A percentile compares a stretch with the other conserved stretches of the same genome.
Evolutionary conservation across 805 yeast genomes (phyloP).

Genomic region (Saturnispora dispora): DNA sequence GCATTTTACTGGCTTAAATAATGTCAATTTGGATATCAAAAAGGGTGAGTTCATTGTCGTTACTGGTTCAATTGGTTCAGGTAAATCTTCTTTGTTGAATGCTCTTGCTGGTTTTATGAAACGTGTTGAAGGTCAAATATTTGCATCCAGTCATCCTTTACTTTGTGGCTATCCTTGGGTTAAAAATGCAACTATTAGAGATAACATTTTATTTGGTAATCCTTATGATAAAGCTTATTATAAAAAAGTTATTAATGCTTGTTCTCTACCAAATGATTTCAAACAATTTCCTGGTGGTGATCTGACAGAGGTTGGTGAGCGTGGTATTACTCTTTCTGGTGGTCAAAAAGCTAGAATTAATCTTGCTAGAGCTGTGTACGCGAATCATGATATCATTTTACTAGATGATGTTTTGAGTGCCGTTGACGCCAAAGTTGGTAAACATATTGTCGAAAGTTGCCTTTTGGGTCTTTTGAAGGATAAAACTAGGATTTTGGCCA

Average conservation of each 20-base stretch:
- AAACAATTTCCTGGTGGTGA: conserved; percentile 67
- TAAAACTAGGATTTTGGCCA: conserved; percentile 68
- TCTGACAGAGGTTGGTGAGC: conserved; percentile 71
- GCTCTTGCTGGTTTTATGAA: conserved; percentile 70
- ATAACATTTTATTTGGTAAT: conserved; percentile 62
- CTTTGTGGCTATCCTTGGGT: conserved; percentile 71
- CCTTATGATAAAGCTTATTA: conserved; percentile 45
- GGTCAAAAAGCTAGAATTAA: conserved; percentile 79
- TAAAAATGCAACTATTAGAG: conserved; percentile 69
- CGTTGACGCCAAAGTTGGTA: conserved; percentile 64
- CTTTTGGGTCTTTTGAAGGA: conserved; percentile 45
- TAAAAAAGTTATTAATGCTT: conserved; percentile 46
- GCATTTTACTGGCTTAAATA: conserved; percentile 36
- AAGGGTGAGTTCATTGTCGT: conserved; percentile 67
- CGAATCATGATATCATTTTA: conserved; percentile 48
- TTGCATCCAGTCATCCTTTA: conserved; percentile 43
- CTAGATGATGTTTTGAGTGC: conserved; percentile 63
- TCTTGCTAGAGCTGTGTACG: conserved; percentile 60
- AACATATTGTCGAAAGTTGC: conserved; percentile 49
- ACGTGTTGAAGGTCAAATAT: conserved; percentile 41
- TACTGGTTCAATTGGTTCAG: conserved; percentile 60
- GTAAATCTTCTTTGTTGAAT: conserved; percentile 63
- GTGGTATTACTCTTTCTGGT: conserved; percentile 81
- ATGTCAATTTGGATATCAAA: conserved; percentile 45
- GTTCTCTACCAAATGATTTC: conserved; percentile 60